phyloP scores from a whole-genome alignment of 768 basidiomycete genomes.

The Mycena haematopus region DNA sequence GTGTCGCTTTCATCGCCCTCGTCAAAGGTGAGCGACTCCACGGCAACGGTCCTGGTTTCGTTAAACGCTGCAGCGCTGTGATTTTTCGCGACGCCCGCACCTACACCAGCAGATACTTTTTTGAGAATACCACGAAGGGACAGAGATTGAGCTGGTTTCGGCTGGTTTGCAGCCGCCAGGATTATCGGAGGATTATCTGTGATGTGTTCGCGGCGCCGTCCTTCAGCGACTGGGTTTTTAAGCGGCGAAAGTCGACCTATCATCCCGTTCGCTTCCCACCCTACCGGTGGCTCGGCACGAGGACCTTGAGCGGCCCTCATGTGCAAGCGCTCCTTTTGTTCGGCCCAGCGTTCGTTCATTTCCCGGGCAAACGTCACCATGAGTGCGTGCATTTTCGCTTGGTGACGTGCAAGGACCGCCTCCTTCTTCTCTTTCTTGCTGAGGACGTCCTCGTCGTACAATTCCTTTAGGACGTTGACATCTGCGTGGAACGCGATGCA shows the following conservation, averaged over 20 bases:
- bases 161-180: background rate
- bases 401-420: conserved; percentile 15
- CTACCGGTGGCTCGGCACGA: background rate
- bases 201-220: conserved; percentile 5
- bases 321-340: conserved; percentile 10
- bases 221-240: background rate
- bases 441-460: conserved; percentile 19
- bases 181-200: conserved; percentile 8
- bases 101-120: background rate
- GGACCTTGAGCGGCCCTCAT: background rate
- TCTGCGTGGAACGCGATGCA: conserved; percentile 29
- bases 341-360: conserved; percentile 9
- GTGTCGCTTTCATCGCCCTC: background rate
- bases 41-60: background rate
- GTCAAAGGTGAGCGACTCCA: conserved; percentile 4
- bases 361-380: conserved; percentile 10
- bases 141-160: background rate
- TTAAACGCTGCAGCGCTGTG: background rate
- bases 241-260: background rate
- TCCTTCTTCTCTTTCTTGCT: conserved; percentile 1
- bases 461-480: conserved; percentile 23
- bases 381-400: conserved; percentile 19
- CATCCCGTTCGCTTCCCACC: background rate
- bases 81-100: background rate
- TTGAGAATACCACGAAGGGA: conserved; percentile 21